Conservation (phyloP, 176 grass and related monocot species). For the Typha latifolia region DNA sequence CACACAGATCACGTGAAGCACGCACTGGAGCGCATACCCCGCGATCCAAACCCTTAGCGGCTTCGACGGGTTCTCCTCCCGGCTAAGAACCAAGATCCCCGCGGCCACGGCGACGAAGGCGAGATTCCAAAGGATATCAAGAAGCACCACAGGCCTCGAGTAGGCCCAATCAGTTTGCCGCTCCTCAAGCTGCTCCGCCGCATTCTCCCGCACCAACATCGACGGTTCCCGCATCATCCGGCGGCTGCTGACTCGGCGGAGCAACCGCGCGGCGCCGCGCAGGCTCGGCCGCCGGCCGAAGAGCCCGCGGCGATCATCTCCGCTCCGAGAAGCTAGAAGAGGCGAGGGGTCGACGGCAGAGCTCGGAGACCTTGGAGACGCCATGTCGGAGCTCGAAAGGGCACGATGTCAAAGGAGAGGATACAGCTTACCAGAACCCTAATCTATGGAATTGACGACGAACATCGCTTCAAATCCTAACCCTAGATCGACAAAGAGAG, state of each 20-base stretch:
- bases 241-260: constrained; percentile 29
- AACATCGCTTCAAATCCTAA: background rate
- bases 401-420: background rate
- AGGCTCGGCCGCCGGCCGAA: constrained; percentile 14
- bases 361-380: background rate
- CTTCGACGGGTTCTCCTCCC: constrained; percentile 25
- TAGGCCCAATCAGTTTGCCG: constrained; percentile 74
- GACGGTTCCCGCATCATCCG: constrained; percentile 40
- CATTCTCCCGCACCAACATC: constrained; percentile 39
- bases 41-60: constrained; percentile 33
- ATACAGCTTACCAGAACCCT: background rate
- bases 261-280: constrained; percentile 35
- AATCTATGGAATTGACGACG: background rate
- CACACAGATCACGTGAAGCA: constrained; percentile 31
- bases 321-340: constrained; percentile 30
- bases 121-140: constrained; percentile 47
- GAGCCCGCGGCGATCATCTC: constrained; percentile 8
- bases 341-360: constrained; percentile 32
- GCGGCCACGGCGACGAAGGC: constrained; percentile 16
- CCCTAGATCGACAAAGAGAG: background rate
- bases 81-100: constrained; percentile 19
- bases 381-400: background rate
- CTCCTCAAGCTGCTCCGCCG: constrained; percentile 58
- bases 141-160: constrained; percentile 35
- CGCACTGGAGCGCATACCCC: constrained; percentile 36